Evolutionary conservation across 2,329 filamentous ascomycete species (phyloP), one percentile per base, ranked within the genome.

Genomic region (Parastagonospora avenae): DNA sequence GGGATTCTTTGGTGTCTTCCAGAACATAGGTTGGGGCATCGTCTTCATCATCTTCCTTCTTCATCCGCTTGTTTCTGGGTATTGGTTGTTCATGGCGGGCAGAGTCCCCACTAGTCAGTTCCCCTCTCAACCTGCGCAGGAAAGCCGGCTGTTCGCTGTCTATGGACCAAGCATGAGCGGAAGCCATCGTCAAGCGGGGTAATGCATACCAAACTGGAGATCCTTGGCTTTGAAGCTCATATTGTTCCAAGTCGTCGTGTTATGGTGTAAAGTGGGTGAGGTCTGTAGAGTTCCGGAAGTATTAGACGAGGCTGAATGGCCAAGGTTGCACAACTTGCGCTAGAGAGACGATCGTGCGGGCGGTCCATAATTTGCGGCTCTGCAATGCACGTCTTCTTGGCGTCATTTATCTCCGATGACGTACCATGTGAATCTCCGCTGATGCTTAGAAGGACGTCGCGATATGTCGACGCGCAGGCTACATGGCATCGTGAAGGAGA

Each of bases 11-110:
- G 42, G 85, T 88, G 4, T 82, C 79, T 67, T 91, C 89, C 59
- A 93, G 84, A 4, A 94, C 84, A 44, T 91, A 85, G 0, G 91
- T 80, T 0, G 90, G 90, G 42, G 81, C 87, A 70, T 93, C 90
- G 60, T 93, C 90, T 10, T 88, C 88, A 53, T 91, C 86, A 60
- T 87, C 52, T 77, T 24, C 19, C 19, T 83, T 12, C 56, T 71
- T 63, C 64, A 82, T 48, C 19, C 68, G 63, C 61, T 74, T 78
- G 40, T 77, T 78, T 43, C 78, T 73, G 9, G 77, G 73, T 16
- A 77, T 62, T 8, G 71, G 73, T 4, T 71, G 70, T 54, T 78
- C 79, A 66, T 78, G 78, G 40, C 76, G 74, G 51, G 74, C 75
- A 43, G 73, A 71, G 36, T 77, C 72, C 42, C 73, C 84, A 27